A percentile compares a stretch with the other conserved stretches of the same genome.
These are phyloP conservation scores for Clonostachys sp. DNA, from an alignment of 2,329 filamentous ascomycete species.

Conservation along the genomic window DNA sequence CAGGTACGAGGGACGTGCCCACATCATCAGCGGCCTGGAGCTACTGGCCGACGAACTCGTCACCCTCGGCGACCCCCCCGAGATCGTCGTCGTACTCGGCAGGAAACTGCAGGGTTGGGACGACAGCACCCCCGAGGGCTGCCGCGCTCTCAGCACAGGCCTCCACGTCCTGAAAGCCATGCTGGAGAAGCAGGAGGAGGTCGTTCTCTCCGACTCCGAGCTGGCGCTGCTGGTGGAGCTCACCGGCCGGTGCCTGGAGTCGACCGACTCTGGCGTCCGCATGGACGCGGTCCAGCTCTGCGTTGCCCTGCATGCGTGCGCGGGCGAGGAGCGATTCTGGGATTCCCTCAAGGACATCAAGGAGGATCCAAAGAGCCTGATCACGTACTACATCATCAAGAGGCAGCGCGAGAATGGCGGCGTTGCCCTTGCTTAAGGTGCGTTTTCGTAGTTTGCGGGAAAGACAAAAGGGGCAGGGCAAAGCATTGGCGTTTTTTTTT, in stretches of 20 bases:
- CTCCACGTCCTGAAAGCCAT: constrained; percentile 58
- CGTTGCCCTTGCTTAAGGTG: constrained; percentile 1
- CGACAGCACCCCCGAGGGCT: constrained; percentile 36
- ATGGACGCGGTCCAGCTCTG: constrained; percentile 81
- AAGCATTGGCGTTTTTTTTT: no score
- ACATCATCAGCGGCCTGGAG: constrained; percentile 72
- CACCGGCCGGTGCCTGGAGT: constrained; percentile 54
- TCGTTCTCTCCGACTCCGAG: constrained; percentile 45
- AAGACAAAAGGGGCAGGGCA: no score
- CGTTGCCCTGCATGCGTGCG: constrained; percentile 61
- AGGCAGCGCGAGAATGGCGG: constrained; percentile 48
- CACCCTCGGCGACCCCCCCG: constrained; percentile 56
- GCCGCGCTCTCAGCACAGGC: constrained; percentile 55
- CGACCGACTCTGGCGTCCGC: constrained; percentile 55
- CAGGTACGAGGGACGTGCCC: constrained; percentile 62
- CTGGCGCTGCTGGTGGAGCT: constrained; percentile 45
- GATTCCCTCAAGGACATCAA: constrained; percentile 56
- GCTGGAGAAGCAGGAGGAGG: constrained; percentile 40
- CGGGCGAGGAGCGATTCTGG: constrained; percentile 64
- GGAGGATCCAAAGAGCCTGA: constrained; percentile 70
- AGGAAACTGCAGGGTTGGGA: constrained; percentile 36
- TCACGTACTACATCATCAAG: constrained; percentile 79
- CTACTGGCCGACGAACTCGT: constrained; percentile 70
- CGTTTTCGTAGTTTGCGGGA: not conserved
- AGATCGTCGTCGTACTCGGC: constrained; percentile 52